Evolutionary conservation across 768 basidiomycete genomes (phyloP).

Genomic region (Cystoderma amianthinum): DNA sequence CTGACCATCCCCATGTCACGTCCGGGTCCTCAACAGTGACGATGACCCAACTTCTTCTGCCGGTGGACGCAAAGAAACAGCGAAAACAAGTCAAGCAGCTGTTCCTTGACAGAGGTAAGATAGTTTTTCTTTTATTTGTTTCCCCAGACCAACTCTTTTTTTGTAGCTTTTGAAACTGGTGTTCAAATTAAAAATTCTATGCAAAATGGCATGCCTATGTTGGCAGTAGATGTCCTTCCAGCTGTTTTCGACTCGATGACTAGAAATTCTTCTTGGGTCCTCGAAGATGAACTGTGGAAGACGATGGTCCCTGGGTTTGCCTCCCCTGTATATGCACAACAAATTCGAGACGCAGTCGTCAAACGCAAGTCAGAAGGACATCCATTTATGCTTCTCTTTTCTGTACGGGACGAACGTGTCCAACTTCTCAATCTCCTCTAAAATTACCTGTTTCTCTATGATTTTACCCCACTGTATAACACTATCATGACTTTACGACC

Average conservation of each 20-base stretch:
- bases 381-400: conserved; percentile 54
- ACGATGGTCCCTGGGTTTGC: conserved; percentile 48
- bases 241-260: conserved; percentile 58
- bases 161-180: conserved; percentile 58
- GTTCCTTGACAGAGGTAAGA: conserved; percentile 59
- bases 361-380: conserved; percentile 62
- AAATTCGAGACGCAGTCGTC: conserved; percentile 58
- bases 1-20: conserved; percentile 27
- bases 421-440: conserved; percentile 44
- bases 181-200: conserved; percentile 51
- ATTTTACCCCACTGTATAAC: no score
- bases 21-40: conserved; percentile 29
- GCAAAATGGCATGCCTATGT: conserved; percentile 52
- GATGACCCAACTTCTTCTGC: conserved; percentile 60
- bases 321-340: conserved; percentile 52
- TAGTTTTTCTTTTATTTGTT: background rate
- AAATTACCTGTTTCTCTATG: conserved; percentile 1
- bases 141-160: background rate
- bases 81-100: conserved; percentile 67
- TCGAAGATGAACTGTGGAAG: conserved; percentile 75
- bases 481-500: no score
- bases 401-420: conserved; percentile 62
- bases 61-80: conserved; percentile 67
- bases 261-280: conserved; percentile 53
- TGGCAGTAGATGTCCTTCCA: conserved; percentile 66